Conservation (phyloP, 495 filamentous ascomycete genomes). For the Podospora bellae-mahoneyi region DNA sequence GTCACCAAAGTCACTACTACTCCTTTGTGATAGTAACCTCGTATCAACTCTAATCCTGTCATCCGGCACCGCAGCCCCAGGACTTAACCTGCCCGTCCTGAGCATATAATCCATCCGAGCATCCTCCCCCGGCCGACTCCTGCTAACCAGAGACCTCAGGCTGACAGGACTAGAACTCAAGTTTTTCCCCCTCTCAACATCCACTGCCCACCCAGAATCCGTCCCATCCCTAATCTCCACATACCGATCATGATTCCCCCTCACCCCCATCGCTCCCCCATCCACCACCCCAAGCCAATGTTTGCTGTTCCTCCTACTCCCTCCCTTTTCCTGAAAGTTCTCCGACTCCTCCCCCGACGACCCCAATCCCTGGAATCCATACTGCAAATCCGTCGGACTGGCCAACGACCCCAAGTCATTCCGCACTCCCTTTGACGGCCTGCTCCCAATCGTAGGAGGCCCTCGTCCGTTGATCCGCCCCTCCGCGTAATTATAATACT, state of each 20-base stretch:
- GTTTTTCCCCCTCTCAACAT: constrained; percentile 19
- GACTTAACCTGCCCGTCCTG: background rate
- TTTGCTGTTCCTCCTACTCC: background rate
- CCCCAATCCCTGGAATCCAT: constrained; percentile 4
- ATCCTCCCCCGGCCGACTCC: background rate
- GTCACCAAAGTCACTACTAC: background rate
- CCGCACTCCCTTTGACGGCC: constrained; percentile 16
- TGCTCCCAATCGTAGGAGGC: constrained; percentile 30
- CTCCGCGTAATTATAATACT: background rate
- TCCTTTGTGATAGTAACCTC: constrained; percentile 8
- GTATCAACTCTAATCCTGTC: constrained; percentile 19
- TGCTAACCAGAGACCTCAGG: background rate
- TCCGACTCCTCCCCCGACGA: background rate
- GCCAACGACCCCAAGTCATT: background rate
- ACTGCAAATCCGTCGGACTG: constrained; percentile 12
- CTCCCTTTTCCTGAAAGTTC: background rate
- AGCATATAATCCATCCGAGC: constrained; percentile 9
- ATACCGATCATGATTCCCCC: constrained; percentile 15
- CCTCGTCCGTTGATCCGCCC: background rate
- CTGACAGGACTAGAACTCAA: background rate
- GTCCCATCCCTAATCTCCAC: constrained; percentile 26
- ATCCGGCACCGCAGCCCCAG: background rate
- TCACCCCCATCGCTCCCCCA: constrained; percentile 9
- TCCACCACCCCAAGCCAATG: constrained; percentile 3
- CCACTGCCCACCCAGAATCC: constrained; percentile 14